Evolutionary conservation across 805 yeast genomes (phyloP).

Genomic region (Spathaspora arborariae): DNA sequence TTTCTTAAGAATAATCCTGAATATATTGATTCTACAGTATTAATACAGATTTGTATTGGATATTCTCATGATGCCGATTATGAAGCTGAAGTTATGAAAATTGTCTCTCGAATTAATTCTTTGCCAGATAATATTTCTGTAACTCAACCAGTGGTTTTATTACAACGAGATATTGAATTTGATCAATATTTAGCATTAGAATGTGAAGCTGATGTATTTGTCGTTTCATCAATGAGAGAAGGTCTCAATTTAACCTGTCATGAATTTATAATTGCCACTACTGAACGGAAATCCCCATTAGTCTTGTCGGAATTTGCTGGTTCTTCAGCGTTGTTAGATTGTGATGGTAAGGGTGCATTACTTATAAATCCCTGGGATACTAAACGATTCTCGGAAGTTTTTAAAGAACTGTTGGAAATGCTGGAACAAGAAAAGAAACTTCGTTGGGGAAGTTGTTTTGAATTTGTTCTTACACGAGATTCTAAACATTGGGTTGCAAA

Average conservation of each 20-base stretch:
- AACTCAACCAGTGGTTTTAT: constrained; percentile 77
- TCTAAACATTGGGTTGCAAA: constrained; percentile 69
- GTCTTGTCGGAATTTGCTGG: constrained; percentile 93
- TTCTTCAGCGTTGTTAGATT: constrained; percentile 70
- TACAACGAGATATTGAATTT: constrained; percentile 86
- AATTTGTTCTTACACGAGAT: constrained; percentile 62
- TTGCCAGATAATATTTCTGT: constrained; percentile 66
- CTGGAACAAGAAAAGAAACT: constrained; percentile 47
- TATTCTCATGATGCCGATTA: constrained; percentile 51
- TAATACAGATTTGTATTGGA: constrained; percentile 80
- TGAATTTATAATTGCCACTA: constrained; percentile 79
- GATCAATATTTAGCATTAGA: constrained; percentile 85
- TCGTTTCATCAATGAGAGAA: constrained; percentile 89
- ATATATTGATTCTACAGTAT: constrained; percentile 61
- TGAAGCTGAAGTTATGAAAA: constrained; percentile 68
- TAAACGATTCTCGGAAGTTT: constrained; percentile 58
- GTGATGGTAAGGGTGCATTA: constrained; percentile 55
- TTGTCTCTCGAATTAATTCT: constrained; percentile 84
- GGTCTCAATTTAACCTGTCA: constrained; percentile 97
- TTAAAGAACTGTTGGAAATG: constrained; percentile 66
- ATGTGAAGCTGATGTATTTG: constrained; percentile 81
- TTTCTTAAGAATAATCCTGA: constrained; percentile 72
- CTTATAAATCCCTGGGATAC: constrained; percentile 91
- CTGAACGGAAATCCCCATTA: constrained; percentile 71
- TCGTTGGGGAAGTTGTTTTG: constrained; percentile 60